These are phyloP conservation scores for Mallotus nudiflorus DNA, from an alignment of 345 rosid species.

Conservation along the genomic window DNA sequence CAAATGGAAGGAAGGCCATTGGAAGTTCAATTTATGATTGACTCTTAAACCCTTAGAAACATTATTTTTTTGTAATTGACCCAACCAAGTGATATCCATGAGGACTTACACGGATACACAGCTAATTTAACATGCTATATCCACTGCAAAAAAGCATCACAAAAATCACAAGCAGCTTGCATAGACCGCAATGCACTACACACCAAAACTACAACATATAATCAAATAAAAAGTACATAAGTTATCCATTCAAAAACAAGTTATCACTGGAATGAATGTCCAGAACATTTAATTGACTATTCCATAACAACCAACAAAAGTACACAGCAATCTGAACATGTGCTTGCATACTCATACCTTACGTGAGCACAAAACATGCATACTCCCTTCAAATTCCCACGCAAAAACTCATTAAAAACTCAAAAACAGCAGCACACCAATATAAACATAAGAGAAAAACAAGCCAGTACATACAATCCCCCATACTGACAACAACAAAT, in stretches of 20 bases:
- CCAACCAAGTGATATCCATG: not conserved
- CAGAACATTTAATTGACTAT: not conserved
- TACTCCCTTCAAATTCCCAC: constrained; percentile 12
- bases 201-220: not conserved
- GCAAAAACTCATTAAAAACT: not conserved
- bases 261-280: not conserved
- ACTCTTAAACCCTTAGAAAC: not conserved
- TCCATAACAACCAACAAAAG: not conserved
- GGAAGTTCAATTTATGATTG: not conserved
- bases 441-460: not conserved
- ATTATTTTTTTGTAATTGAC: not conserved
- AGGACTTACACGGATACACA: no score
- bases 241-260: not conserved
- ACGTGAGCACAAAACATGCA: constrained; percentile 1
- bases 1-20: not conserved
- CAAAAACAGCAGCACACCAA: not conserved
- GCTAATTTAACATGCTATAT: not conserved
- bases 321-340: not conserved
- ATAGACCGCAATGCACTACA: not conserved
- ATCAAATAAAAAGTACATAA: not conserved
- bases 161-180: not conserved
- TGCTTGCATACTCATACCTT: not conserved
- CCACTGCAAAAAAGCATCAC: not conserved
- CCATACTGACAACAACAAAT: not conserved
- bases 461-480: constrained; percentile 5